Conservation (phyloP, 2,329 filamentous ascomycete genomes). For the Albophoma yamanashiensis region DNA sequence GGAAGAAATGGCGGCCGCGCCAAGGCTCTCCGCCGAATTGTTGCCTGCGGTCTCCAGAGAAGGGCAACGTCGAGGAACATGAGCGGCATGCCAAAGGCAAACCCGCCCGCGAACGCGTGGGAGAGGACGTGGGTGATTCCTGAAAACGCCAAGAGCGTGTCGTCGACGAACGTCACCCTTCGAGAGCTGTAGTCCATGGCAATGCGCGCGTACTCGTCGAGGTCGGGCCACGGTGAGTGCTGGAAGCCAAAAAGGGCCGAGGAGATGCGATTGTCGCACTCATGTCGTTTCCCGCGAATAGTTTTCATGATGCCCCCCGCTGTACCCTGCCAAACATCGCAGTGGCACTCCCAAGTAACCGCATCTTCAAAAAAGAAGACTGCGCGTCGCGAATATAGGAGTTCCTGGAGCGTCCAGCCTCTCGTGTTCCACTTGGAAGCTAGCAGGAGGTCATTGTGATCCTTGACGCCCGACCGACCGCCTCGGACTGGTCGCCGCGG, state of each 20-base stretch:
- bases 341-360: slow-evolving; percentile 35
- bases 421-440: slow-evolving; percentile 27
- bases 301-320: slow-evolving; percentile 19
- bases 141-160: slow-evolving; percentile 30
- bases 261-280: slow-evolving; percentile 20
- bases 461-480: slow-evolving; percentile 13
- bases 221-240: slow-evolving; percentile 32
- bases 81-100: slow-evolving; percentile 34
- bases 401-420: slow-evolving; percentile 33
- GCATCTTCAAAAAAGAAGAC: slow-evolving; percentile 32
- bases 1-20: slow-evolving; percentile 27
- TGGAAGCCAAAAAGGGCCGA: slow-evolving; percentile 24
- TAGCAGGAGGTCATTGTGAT: slow-evolving; percentile 27
- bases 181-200: slow-evolving; percentile 31
- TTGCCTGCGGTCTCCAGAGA: slow-evolving; percentile 32
- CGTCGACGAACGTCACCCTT: slow-evolving; percentile 26
- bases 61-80: slow-evolving; percentile 34
- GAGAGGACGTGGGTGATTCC: slow-evolving; percentile 32
- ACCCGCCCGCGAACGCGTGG: slow-evolving; percentile 28
- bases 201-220: slow-evolving; percentile 33
- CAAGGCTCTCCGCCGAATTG: slow-evolving; percentile 26
- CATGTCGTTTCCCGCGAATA: slow-evolving; percentile 18
- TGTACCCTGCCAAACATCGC: slow-evolving; percentile 28
- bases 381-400: slow-evolving; percentile 28
- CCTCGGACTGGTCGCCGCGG: slow-evolving; percentile 18